phyloP scores from a whole-genome alignment of 2,329 filamentous ascomycete genomes.

The Aspergillus sojae region DNA sequence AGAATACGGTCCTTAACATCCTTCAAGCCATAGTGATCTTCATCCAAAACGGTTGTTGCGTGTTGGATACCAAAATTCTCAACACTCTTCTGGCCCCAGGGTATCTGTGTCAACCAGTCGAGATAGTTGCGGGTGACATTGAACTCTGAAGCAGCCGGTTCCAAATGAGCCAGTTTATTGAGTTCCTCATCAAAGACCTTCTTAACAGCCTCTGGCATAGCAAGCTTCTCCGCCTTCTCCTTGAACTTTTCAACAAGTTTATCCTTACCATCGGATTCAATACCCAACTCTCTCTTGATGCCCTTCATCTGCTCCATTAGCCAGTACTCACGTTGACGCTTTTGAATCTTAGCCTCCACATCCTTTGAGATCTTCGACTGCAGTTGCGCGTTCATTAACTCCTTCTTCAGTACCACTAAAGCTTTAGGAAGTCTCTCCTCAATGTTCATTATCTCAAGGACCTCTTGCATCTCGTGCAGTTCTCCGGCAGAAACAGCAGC shows the following conservation, averaged over 20 bases:
- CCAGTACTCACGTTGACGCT: conserved; percentile 97
- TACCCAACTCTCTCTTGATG: conserved; percentile 89
- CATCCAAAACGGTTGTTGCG: conserved; percentile 85
- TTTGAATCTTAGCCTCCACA: conserved; percentile 95
- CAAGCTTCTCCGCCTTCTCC: conserved; percentile 88
- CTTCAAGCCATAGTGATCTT: conserved; percentile 95
- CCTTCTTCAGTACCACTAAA: conserved; percentile 90
- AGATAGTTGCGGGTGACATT: conserved; percentile 98
- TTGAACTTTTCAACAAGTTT: conserved; percentile 97
- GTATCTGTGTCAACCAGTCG: conserved; percentile 97
- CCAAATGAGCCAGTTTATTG: conserved; percentile 93
- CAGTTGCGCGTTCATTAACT: conserved; percentile 95
- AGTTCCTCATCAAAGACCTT: conserved; percentile 99
- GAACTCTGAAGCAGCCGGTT: conserved; percentile 95
- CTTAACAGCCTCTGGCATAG: conserved; percentile 94
- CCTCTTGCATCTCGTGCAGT: conserved; percentile 87
- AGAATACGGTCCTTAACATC: conserved; percentile 98
- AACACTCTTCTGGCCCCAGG: conserved; percentile 91
- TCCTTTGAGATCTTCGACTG: conserved; percentile 98
- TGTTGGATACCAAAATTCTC: conserved; percentile 97
- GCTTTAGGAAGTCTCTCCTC: conserved; percentile 92
- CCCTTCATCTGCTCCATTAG: conserved; percentile 99
- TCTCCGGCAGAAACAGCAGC: conserved; percentile 95
- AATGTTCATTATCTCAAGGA: conserved; percentile 84
- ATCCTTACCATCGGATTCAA: conserved; percentile 97